Evolutionary conservation across 495 filamentous ascomycete genomes (phyloP), one percentile per base, ranked within the genome.

Genomic region (Oidiodendron maius): DNA sequence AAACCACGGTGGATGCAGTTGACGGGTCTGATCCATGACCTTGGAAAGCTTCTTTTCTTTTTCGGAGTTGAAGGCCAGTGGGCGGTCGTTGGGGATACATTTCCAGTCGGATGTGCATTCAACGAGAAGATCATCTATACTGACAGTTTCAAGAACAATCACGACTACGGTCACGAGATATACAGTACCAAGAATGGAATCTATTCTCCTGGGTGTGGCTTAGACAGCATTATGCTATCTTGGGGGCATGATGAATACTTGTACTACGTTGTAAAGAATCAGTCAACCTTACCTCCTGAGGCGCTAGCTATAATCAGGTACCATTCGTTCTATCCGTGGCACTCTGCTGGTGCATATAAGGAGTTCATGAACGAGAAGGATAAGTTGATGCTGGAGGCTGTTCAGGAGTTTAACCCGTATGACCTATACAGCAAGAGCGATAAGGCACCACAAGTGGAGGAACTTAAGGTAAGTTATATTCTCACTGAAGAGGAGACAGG

Each of bases 211-310:
- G 79, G 82, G 3, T 90, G 86, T 52, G 89, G 89, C 2, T 64
- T 94, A 12, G 84, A 89, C 53, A 87, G 86, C 52, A 69, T 95
- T 41, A 89, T 95, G 80, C 75, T 95, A 48, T 87, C 82, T 45
- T 94, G 89, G 89, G 89, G 89, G 21, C 89, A 95, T 56, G 88
- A 95, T 55, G 89, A 95, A 67, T 95, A 91, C 59, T 72, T 95
- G 34, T 94, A 93, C 65, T 82, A 88, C 53, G 80, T 95, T 36
- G 74, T 82, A 56, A 86, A 84, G 67, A 80, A 86, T 41, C 87
- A 93, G 70, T 82, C 77, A 3, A 83, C 73, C 8, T 66, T 95
- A 9, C 89, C 89, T 1, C 68, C 70, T 22, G 87, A 91, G 72
- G 87, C 85, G 3, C 75, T 95, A 13, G 89, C 89, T 26, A 91